Base-by-base conservation (phyloP, 257 asterid species). In the Scutellaria baicalensis region DNA sequence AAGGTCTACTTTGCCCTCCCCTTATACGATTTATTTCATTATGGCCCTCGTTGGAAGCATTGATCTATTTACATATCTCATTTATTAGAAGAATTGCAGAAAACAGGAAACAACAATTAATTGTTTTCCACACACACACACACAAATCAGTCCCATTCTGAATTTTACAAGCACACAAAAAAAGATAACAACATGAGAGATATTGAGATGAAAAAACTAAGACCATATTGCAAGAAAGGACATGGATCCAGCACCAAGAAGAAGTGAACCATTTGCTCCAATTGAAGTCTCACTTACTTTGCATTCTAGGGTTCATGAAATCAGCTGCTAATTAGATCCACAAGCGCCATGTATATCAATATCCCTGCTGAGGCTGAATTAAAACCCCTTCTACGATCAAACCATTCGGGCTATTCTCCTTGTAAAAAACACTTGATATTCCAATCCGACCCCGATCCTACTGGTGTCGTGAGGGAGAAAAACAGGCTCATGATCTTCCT, bases 141-240 rank as follows among this genome's bases (percentile, higher is more conserved):
- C n/a, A n/a, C n/a, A n/a, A n/a, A n/a, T n/a, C n/a, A n/a, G 57
- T 13, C 18, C 3, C 16, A n/a, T 48, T n/a, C 54, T 43, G 48
- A 23, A n/a, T 51, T 52, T 52, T 54, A 54, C 60, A 54, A 21
- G n/a, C n/a, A n/a, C n/a, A n/a, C n/a, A n/a, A 21, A 0, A 8
- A 9, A 13, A 23, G 1, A 51, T 6, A 54, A 6, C 38, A 18
- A 54, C 60, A 54, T 18, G 9, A 0, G 9, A n/a, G 21, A 54
- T 21, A 54, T 4, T 10, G 11, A 21, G 61, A n/a, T 17, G 1
- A 6, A 16, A 16, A 21, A 6, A 43, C 81, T 71, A 85, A 1
- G 93, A 83, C 93, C 93, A 86, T 40, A 58, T 84, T 52, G 89
- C 89, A 14, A 86, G 64, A 62, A 82, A 75, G 13, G 90, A 80